Evolutionary conservation across 2,329 filamentous ascomycete genomes (phyloP).

Genomic region (Aspergillus sp.): DNA sequence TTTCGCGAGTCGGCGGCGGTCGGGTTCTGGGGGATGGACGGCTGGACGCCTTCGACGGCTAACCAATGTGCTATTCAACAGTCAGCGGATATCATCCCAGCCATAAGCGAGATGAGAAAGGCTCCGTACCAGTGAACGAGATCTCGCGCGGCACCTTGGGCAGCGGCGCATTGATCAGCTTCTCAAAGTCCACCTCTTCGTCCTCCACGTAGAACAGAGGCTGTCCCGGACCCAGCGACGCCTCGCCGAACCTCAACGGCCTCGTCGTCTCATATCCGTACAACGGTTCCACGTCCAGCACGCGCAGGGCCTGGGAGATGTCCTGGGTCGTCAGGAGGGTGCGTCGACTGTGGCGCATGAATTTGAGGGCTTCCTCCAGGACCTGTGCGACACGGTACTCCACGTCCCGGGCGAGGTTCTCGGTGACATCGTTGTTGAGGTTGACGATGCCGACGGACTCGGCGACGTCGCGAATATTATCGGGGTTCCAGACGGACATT

Average conservation of each 20-base stretch:
- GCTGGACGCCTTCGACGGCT: slow-evolving; percentile 94
- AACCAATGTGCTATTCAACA: slow-evolving; percentile 79
- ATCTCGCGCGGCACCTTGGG: slow-evolving; percentile 94
- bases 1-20: slow-evolving; percentile 79
- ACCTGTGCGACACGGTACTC: slow-evolving; percentile 94
- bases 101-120: too few species aligned
- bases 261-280: slow-evolving; percentile 95
- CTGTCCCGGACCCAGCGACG: slow-evolving; percentile 87
- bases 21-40: slow-evolving; percentile 93
- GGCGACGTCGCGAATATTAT: slow-evolving; percentile 93
- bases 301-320: slow-evolving; percentile 77
- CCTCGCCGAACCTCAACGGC: slow-evolving; percentile 87
- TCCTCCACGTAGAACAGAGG: slow-evolving; percentile 97
- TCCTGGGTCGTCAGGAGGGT: slow-evolving; percentile 88
- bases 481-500: slow-evolving; percentile 88
- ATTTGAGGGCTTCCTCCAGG: slow-evolving; percentile 88
- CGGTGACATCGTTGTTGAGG: slow-evolving; percentile 80
- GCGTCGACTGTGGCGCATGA: slow-evolving; percentile 88
- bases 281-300: slow-evolving; percentile 88
- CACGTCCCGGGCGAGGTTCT: slow-evolving; percentile 86
- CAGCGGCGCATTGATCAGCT: slow-evolving; percentile 92
- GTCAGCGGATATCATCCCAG: slow-evolving; percentile 9
- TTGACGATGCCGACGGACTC: slow-evolving; percentile 87
- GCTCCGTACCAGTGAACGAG: slow-evolving; percentile 78
- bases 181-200: slow-evolving; percentile 98